A percentile compares a stretch with the other conserved stretches of the same genome.
Conservation (phyloP, 1,284 basidiomycete species). For the Sporisorium sorghi region DNA sequence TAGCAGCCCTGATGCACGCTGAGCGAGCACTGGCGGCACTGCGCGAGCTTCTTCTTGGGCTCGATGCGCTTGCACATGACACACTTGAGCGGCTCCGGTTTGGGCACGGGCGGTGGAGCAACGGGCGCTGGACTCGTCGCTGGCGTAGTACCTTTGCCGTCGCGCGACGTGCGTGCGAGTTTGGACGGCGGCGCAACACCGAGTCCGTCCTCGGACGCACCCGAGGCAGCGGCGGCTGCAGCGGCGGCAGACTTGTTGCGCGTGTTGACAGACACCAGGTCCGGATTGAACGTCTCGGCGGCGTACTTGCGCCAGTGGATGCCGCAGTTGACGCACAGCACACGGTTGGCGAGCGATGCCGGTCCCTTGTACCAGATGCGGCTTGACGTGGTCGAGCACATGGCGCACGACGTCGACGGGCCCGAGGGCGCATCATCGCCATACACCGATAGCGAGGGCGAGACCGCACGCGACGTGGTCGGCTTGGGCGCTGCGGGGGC, state of each 20-base stretch:
- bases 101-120: slow-evolving; percentile 26
- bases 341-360: slow-evolving; percentile 52
- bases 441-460: slow-evolving; percentile 57
- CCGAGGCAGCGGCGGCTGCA: slow-evolving; percentile 32
- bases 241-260: slow-evolving; percentile 48
- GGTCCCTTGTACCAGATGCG: slow-evolving; percentile 66
- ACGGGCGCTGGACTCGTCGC: slow-evolving; percentile 26
- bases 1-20: slow-evolving; percentile 65
- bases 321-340: slow-evolving; percentile 65
- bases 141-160: slow-evolving; percentile 31
- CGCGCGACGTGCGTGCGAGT: slow-evolving; percentile 35
- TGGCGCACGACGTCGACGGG: slow-evolving; percentile 48
- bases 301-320: slow-evolving; percentile 68
- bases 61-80: slow-evolving; percentile 65
- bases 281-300: slow-evolving; percentile 58
- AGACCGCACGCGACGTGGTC: slow-evolving; percentile 56
- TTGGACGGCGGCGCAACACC: slow-evolving; percentile 65
- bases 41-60: slow-evolving; percentile 61
- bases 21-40: slow-evolving; percentile 63
- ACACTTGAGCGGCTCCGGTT: slow-evolving; percentile 57
- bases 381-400: slow-evolving; percentile 60
- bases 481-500: slow-evolving; percentile 28
- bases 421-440: slow-evolving; percentile 39
- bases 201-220: slow-evolving; percentile 46
- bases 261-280: slow-evolving; percentile 53